Conservation (phyloP, 768 basidiomycete species). For the Trametes coccinea region DNA sequence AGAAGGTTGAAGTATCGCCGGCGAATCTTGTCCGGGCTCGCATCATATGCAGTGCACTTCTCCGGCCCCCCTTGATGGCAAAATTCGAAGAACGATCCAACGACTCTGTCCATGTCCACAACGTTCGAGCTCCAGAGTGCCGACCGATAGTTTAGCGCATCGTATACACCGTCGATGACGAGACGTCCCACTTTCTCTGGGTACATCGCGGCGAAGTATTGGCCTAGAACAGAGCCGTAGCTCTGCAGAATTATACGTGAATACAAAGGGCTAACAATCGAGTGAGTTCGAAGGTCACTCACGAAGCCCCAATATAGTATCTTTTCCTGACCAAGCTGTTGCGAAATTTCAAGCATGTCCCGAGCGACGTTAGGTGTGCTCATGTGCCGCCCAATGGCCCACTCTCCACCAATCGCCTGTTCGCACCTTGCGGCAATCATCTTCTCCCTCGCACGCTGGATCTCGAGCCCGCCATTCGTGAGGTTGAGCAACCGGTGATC, state of each 20-base stretch:
- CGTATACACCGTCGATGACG: constrained; percentile 35
- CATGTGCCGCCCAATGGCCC: constrained; percentile 25
- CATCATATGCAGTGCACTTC: constrained; percentile 29
- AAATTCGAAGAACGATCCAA: constrained; percentile 19
- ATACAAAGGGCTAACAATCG: not conserved
- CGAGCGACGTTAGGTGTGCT: constrained; percentile 32
- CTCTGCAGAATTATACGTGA: constrained; percentile 3
- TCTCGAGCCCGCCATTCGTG: constrained; percentile 4
- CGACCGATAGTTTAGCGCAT: constrained; percentile 27
- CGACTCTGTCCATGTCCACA: constrained; percentile 26
- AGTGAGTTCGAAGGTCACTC: not conserved
- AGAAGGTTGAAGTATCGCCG: constrained; percentile 19
- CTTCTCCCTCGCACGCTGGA: constrained; percentile 14
- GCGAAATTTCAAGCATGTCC: constrained; percentile 34
- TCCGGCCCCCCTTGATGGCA: constrained; percentile 29
- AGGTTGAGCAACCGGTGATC: constrained; percentile 13
- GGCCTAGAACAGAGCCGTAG: constrained; percentile 24
- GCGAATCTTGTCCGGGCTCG: constrained; percentile 22
- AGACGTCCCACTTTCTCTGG: constrained; percentile 35
- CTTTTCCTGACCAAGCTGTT: constrained; percentile 31
- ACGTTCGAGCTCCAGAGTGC: constrained; percentile 28
- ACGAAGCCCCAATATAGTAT: constrained; percentile 35
- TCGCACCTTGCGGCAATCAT: constrained; percentile 10
- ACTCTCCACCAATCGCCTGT: constrained; percentile 20
- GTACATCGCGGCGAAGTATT: constrained; percentile 34